Percentiles rank a stretch among this genome's conserved stretches.
Conservation (phyloP, 2,329 filamentous ascomycete genomes). For the Metarhizium robertsii region DNA sequence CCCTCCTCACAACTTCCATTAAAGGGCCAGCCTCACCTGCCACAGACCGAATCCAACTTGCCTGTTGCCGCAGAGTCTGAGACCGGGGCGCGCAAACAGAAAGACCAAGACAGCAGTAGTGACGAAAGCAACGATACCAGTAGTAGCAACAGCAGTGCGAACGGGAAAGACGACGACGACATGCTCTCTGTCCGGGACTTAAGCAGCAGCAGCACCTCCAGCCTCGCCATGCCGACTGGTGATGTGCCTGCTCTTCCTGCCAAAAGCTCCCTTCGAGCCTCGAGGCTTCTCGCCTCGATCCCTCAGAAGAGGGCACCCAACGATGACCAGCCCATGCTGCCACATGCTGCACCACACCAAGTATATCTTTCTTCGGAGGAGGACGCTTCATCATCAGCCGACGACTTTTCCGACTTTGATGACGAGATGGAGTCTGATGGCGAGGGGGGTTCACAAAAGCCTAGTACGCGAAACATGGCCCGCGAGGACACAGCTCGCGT, state of each 20-base stretch:
- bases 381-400: slow-evolving; percentile 52
- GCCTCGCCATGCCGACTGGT: slow-evolving; percentile 11
- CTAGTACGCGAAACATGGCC: slow-evolving; percentile 26
- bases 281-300: slow-evolving; percentile 27
- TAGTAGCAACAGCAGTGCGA: not conserved
- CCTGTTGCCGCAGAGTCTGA: not conserved
- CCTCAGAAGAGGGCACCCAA: slow-evolving; percentile 23
- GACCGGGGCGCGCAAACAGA: not conserved
- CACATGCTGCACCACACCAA: slow-evolving; percentile 42
- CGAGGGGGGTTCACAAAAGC: slow-evolving; percentile 18
- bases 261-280: slow-evolving; percentile 40
- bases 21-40: not conserved
- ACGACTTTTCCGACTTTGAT: slow-evolving; percentile 45
- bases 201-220: slow-evolving; percentile 10
- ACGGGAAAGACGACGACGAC: slow-evolving; percentile 9
- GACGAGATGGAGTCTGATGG: slow-evolving; percentile 36
- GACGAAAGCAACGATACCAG: not conserved
- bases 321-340: slow-evolving; percentile 22
- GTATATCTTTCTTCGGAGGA: slow-evolving; percentile 58
- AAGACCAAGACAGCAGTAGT: slow-evolving; percentile 4
- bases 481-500: slow-evolving; percentile 48
- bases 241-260: slow-evolving; percentile 35
- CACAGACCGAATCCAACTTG: not conserved
- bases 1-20: slow-evolving; percentile 3
- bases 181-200: slow-evolving; percentile 19